Conservation (phyloP, 352 stramenopile species). For the Peronospora belbahrii region DNA sequence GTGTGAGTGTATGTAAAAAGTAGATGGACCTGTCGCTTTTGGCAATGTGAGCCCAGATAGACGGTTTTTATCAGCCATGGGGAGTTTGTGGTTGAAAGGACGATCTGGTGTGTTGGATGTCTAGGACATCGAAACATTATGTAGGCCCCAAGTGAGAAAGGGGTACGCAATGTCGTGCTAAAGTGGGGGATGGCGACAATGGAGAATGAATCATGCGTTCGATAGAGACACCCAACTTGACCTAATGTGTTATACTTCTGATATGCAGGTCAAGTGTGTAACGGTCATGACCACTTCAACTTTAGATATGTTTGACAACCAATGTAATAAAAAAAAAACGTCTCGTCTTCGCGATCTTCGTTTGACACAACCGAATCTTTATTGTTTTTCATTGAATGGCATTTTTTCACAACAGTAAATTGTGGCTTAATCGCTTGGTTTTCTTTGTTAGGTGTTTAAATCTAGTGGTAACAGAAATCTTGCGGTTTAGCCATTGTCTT, state of each 20-base stretch:
- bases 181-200: neutral
- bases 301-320: constrained; percentile 4
- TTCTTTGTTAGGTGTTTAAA: constrained; percentile 19
- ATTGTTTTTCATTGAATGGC: neutral
- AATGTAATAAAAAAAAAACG: constrained; percentile 1
- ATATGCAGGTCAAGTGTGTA: constrained; percentile 9
- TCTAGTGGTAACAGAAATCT: constrained; percentile 12
- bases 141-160: too few species aligned
- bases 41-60: constrained; percentile 21
- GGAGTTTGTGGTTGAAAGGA: constrained; percentile 2
- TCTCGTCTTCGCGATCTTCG: constrained; percentile 11
- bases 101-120: constrained; percentile 10
- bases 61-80: constrained; percentile 10
- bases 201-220: too few species aligned
- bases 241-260: constrained; percentile 4
- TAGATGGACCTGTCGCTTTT: constrained; percentile 20
- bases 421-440: neutral
- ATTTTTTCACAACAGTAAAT: neutral
- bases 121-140: too few species aligned
- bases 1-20: too few species aligned
- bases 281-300: constrained; percentile 20
- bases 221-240: too few species aligned
- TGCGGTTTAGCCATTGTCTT: constrained; percentile 4
- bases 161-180: constrained; percentile 7
- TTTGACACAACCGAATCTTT: neutral